Conservation (phyloP, 2,329 filamentous ascomycete genomes). For the Chaetomiaceae sp. region DNA sequence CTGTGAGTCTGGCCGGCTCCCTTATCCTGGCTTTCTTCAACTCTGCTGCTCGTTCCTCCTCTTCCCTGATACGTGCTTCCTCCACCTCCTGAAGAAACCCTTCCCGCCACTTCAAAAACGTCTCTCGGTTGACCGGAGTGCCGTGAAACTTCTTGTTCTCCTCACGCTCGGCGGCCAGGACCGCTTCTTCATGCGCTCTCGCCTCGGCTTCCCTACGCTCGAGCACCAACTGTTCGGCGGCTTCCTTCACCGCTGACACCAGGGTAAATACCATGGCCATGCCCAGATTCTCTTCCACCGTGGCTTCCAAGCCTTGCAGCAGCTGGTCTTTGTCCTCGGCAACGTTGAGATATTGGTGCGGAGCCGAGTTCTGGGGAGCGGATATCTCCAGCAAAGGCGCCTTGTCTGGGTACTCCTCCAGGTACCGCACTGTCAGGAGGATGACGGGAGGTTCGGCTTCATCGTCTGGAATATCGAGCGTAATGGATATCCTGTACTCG, state of each 20-base stretch:
- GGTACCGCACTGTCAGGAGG: conserved; percentile 79
- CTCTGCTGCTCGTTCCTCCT: conserved; percentile 76
- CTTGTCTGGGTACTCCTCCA: conserved; percentile 84
- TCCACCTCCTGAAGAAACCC: conserved; percentile 75
- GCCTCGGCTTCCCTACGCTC: conserved; percentile 63
- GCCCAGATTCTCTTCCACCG: conserved; percentile 85
- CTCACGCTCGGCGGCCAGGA: conserved; percentile 65
- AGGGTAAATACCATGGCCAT: conserved; percentile 98
- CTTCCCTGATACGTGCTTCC: conserved; percentile 59
- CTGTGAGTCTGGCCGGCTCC: conserved; percentile 66
- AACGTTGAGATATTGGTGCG: conserved; percentile 70
- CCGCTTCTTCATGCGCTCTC: conserved; percentile 49
- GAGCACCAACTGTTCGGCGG: conserved; percentile 76
- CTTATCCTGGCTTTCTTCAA: conserved; percentile 72
- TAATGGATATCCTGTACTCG: conserved; percentile 79
- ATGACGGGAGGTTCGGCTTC: conserved; percentile 63
- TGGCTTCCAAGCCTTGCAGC: conserved; percentile 63
- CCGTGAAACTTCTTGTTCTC: conserved; percentile 98
- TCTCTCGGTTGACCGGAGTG: conserved; percentile 77
- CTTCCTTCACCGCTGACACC: conserved; percentile 79
- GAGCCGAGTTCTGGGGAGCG: conserved; percentile 60
- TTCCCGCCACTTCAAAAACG: conserved; percentile 76
- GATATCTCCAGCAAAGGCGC: conserved; percentile 77
- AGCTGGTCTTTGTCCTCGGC: conserved; percentile 71
- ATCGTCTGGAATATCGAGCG: conserved; percentile 69